These are phyloP conservation scores for Scutellaria galericulata DNA, from an alignment of 257 asterid genomes.

Conservation along the genomic window DNA sequence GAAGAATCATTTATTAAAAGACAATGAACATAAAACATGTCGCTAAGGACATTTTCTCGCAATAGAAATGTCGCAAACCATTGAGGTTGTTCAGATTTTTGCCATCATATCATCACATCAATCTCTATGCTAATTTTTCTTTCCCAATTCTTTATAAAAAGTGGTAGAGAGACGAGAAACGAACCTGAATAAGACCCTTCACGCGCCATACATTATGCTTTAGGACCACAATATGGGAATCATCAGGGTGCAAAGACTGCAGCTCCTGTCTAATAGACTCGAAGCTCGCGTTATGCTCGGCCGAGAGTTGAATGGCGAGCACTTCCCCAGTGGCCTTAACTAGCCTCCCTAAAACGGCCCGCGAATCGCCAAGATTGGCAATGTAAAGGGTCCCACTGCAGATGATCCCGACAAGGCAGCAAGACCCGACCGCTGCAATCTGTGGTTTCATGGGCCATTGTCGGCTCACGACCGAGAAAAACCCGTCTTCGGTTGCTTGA, in stretches of 20 bases:
- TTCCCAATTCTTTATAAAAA: neutral
- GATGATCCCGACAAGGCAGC: slow-evolving; percentile 83
- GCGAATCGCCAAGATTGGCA: slow-evolving; percentile 86
- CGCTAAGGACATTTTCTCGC: neutral
- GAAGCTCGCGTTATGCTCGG: slow-evolving; percentile 76
- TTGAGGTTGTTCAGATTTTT: neutral
- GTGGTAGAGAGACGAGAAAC: slow-evolving; percentile 10
- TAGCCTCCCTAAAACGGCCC: slow-evolving; percentile 80
- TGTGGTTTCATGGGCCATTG: slow-evolving; percentile 69
- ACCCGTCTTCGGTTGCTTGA: slow-evolving; percentile 74
- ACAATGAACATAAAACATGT: neutral
- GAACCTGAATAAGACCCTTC: slow-evolving; percentile 88
- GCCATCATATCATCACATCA: neutral
- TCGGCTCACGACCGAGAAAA: slow-evolving; percentile 61
- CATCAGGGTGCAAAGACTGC: slow-evolving; percentile 76
- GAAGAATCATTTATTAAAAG: no score
- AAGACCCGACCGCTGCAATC: slow-evolving; percentile 83
- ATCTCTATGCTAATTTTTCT: neutral
- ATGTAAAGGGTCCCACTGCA: slow-evolving; percentile 69
- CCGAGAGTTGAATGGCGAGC: slow-evolving; percentile 71
- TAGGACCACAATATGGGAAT: slow-evolving; percentile 75
- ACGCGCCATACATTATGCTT: slow-evolving; percentile 93
- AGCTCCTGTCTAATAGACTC: slow-evolving; percentile 81
- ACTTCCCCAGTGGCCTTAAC: slow-evolving; percentile 74
- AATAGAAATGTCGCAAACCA: neutral